phyloP scores from a whole-genome alignment of 768 basidiomycete genomes.

The Daedaleopsis sinensis region DNA sequence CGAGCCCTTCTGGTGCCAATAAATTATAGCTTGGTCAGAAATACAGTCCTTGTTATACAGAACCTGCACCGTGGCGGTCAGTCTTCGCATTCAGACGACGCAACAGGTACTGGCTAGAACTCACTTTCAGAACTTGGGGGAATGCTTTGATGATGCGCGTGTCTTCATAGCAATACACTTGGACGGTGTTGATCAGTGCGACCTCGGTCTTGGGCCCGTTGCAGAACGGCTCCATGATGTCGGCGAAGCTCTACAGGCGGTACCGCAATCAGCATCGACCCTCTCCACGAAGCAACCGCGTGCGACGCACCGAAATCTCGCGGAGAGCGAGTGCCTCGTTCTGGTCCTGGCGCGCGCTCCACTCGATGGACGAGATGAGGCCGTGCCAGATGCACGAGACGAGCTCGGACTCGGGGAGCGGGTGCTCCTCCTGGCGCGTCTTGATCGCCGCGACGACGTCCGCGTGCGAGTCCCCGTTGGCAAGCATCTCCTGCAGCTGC shows the following conservation, averaged over 20 bases:
- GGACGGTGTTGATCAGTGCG: conserved; percentile 91
- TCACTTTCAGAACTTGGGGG: conserved; percentile 89
- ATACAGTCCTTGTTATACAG: conserved; percentile 96
- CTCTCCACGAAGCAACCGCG: not conserved
- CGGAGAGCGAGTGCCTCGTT: conserved; percentile 87
- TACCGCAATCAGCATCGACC: not conserved
- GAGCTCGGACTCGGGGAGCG: conserved; percentile 86
- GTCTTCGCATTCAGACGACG: not conserved
- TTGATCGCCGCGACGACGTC: conserved; percentile 78
- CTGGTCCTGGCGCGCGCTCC: conserved; percentile 89
- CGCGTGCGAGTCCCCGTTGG: conserved; percentile 67
- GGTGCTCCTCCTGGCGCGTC: conserved; percentile 68
- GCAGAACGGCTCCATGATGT: conserved; percentile 90
- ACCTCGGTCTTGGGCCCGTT: conserved; percentile 89
- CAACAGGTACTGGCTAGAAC: conserved; percentile 4
- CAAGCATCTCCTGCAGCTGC: conserved; percentile 70
- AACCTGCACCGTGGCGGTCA: conserved; percentile 49
- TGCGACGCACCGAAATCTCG: conserved; percentile 75
- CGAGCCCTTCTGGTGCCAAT: conserved; percentile 97
- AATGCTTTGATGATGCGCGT: conserved; percentile 94
- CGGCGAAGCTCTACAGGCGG: conserved; percentile 67
- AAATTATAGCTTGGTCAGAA: conserved; percentile 94
- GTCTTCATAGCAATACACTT: conserved; percentile 96
- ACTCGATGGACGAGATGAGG: conserved; percentile 85
- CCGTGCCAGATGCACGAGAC: conserved; percentile 92